Conservation (phyloP, 2,329 filamentous ascomycete species). For the Pseudocercospora crystallina region DNA sequence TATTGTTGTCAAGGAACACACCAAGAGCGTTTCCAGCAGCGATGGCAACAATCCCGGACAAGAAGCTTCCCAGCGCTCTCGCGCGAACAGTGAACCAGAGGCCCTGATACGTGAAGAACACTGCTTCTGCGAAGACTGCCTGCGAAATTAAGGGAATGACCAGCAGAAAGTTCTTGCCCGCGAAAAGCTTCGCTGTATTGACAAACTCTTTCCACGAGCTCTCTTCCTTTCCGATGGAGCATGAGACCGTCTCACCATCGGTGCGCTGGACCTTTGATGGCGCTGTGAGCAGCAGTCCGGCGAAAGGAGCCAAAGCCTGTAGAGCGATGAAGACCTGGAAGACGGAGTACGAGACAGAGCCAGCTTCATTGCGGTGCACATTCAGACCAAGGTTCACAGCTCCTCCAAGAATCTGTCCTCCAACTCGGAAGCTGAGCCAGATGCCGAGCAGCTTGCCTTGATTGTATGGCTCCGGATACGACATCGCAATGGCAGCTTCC, state of each 20-base stretch:
- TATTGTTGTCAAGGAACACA: conserved; percentile 61
- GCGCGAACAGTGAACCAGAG: conserved; percentile 71
- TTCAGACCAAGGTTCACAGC: conserved; percentile 71
- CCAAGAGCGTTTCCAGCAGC: conserved; percentile 66
- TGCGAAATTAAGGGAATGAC: conserved; percentile 68
- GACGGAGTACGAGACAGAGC: conserved; percentile 67
- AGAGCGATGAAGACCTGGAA: conserved; percentile 70
- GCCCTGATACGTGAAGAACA: conserved; percentile 63
- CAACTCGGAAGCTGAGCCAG: conserved; percentile 64
- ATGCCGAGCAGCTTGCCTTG: conserved; percentile 65
- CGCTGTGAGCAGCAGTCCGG: conserved; percentile 61
- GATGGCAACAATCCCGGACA: conserved; percentile 67
- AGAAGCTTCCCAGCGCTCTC: conserved; percentile 68
- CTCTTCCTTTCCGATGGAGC: conserved; percentile 54
- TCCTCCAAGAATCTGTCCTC: conserved; percentile 69
- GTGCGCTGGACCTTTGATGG: conserved; percentile 64
- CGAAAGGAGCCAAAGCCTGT: conserved; percentile 65
- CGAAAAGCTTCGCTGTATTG: conserved; percentile 58
- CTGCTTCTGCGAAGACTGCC: conserved; percentile 68
- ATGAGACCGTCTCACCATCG: conserved; percentile 62
- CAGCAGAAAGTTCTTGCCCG: conserved; percentile 62
- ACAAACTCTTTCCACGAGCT: conserved; percentile 61
- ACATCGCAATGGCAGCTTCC: conserved; percentile 70
- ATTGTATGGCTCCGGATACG: conserved; percentile 70
- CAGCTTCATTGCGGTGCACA: conserved; percentile 55